These are phyloP conservation scores for Pseudoneurospora amorphoporcata DNA, from an alignment of 495 filamentous ascomycete genomes.

Conservation along the genomic window DNA sequence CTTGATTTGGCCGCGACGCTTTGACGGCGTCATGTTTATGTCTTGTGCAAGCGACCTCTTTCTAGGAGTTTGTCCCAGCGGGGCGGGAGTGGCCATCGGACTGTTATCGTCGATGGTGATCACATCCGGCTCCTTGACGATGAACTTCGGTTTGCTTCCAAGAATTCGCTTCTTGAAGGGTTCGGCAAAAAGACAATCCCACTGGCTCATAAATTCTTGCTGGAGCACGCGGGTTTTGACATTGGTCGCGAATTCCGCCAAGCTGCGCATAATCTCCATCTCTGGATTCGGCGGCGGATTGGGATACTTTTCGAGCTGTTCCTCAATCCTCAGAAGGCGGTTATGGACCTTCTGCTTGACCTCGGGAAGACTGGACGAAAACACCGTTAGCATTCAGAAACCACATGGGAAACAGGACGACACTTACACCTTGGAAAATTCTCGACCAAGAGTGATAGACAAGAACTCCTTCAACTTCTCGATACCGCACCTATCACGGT, in stretches of 20 bases:
- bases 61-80: background rate
- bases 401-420: background rate
- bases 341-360: conserved; percentile 48
- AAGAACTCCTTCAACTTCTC: conserved; percentile 43
- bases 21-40: background rate
- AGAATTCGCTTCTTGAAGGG: conserved; percentile 28
- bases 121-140: conserved; percentile 16
- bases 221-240: conserved; percentile 27
- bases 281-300: conserved; percentile 44
- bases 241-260: conserved; percentile 29
- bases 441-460: conserved; percentile 40
- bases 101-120: conserved; percentile 20
- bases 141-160: conserved; percentile 33
- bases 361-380: conserved; percentile 38
- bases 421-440: conserved; percentile 45
- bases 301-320: conserved; percentile 40
- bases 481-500: conserved; percentile 48
- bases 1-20: conserved; percentile 9
- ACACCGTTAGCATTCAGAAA: conserved; percentile 1
- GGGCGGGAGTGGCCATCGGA: conserved; percentile 13
- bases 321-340: conserved; percentile 36
- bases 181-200: conserved; percentile 19
- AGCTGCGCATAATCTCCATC: conserved; percentile 33
- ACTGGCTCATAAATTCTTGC: conserved; percentile 18
- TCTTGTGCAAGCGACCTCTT: conserved; percentile 11